Conservation (phyloP, 495 filamentous ascomycete species). For the Glarea lozoyensis region DNA sequence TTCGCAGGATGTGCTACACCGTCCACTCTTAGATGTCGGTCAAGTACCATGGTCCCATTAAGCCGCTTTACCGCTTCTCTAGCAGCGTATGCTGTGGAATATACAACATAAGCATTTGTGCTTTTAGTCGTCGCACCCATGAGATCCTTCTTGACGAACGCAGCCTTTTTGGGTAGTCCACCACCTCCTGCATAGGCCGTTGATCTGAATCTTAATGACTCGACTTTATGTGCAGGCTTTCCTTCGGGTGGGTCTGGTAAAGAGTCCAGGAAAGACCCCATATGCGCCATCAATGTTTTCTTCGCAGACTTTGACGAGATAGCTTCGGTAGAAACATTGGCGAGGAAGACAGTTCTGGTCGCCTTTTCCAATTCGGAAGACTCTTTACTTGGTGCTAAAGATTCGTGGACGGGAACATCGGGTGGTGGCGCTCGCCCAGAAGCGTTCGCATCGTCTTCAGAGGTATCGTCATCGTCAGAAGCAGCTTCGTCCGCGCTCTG, state of each 20-base stretch:
- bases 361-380: slow-evolving; percentile 58
- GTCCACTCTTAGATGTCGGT: slow-evolving; percentile 86
- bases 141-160: slow-evolving; percentile 72
- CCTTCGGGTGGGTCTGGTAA: slow-evolving; percentile 25
- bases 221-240: slow-evolving; percentile 54
- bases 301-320: slow-evolving; percentile 73
- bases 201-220: slow-evolving; percentile 89
- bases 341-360: slow-evolving; percentile 82
- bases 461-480: slow-evolving; percentile 2
- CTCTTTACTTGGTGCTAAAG: slow-evolving; percentile 32
- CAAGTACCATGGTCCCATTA: slow-evolving; percentile 77
- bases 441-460: slow-evolving; percentile 1
- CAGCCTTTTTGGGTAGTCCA: slow-evolving; percentile 85
- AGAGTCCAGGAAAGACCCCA: slow-evolving; percentile 40
- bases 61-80: slow-evolving; percentile 66
- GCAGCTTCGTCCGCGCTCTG: slow-evolving; percentile 17
- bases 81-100: slow-evolving; percentile 60
- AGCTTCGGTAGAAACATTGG: slow-evolving; percentile 76
- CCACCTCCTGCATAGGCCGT: slow-evolving; percentile 66
- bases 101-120: slow-evolving; percentile 92
- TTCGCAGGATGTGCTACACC: slow-evolving; percentile 78
- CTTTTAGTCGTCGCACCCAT: slow-evolving; percentile 84
- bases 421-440: slow-evolving; percentile 4
- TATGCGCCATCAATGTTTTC: slow-evolving; percentile 64
- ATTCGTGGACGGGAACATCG: slow-evolving; percentile 37